Evolutionary conservation across 2,329 filamentous ascomycete species (phyloP), one percentile per base, ranked within the genome.

Genomic region (Nemania sp.): DNA sequence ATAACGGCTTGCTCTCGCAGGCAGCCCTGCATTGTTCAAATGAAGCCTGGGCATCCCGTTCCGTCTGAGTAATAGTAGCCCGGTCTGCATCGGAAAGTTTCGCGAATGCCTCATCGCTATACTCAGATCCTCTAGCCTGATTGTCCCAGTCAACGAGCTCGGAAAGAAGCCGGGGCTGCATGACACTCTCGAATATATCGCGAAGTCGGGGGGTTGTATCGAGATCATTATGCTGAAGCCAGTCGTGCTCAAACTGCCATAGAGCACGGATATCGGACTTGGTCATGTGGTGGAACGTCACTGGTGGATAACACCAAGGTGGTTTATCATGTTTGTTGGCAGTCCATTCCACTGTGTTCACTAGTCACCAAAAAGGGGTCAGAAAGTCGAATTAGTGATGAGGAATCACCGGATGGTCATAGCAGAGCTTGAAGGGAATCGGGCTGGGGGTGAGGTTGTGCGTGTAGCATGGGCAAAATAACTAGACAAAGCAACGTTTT

Each of bases 261-360:
- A 71, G 6, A 6, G 26, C 43, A 4, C 27, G 2, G 38, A 70
- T 49, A 15, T 70, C 64, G 6, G 22, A 27, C 22, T 45, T 15
- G 26, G 29, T 64, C 64, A 70, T 65, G 52, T 72, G 67, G 41
- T 72, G 70, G 29, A 72, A 72, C 2, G 70, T 69, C 24, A 68
- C 29, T 7, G 69, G 67, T n/a, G 61, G 47, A 27, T 67, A 71
- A 24, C 70, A 72, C 70, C 70, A 72, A 18, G 52, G n/a, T 27
- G 60, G 60, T 6, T 63, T 68, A 29, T 65, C 47, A 2, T 62
- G 20, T 10, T 64, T 67, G 24, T 57, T 53, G 1, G 22, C 27
- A 6, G 51, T 66, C 69, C 64, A 69, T 49, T 73, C 69, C 13
- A 73, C 13, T 15, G 15, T 10, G 1, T 4, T 66, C 24, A 66